Base-by-base conservation (phyloP, 192 early-diverging fungal species). In the Chytriomyces sp. region DNA sequence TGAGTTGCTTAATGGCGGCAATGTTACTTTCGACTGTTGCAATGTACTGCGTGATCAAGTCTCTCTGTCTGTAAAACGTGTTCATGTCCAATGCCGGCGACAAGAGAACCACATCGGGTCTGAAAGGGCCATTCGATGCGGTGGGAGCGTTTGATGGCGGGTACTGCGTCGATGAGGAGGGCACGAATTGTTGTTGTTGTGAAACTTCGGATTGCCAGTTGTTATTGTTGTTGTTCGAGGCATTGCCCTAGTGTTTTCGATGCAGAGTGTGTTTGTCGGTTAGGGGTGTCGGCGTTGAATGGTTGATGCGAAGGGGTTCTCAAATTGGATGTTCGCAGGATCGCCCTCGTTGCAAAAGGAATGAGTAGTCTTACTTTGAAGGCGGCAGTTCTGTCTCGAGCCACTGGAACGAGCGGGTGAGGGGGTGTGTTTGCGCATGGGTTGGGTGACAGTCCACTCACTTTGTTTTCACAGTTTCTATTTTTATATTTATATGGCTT, bases 41-140 rank as follows among this genome's bases (percentile, higher is more conserved):
- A 59, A 61, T 73, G 61, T 73, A 73, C 60, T 61, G 61, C 16
- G 60, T 73, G 59, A 73, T 18, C 9, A 73, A 11, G 45, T 73
- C 71, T 73, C 71, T 60, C 61, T 73, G 71, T 35, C 71, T 35
- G 60, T 73, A 73, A 48, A 73, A 73, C 9, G 71, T 73, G 71
- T 73, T 60, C 71, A 73, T 63, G 61, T 73, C 71, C 35, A 6
- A 2, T 18, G 71, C 71, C 8, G 71, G 59, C 16, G 59, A 46
- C 6, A 73, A 60, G 16, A 73, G 71, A 18, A 73, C 13, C 13
- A 9, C 18, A 26, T 73, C 71, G 16, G 44, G 59, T 8, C 60
- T 23, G 16, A 48, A 57, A 3, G 53, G 53, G 16, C 53, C 18
- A 16, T 45, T 35, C 7, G 71, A 13, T 45, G n/a, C 7, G 35